Percentiles rank a stretch among this genome's conserved stretches.
Evolutionary conservation across 371 early-diverging fungal genomes (phyloP).

Genomic region (Mortierella sp.): DNA sequence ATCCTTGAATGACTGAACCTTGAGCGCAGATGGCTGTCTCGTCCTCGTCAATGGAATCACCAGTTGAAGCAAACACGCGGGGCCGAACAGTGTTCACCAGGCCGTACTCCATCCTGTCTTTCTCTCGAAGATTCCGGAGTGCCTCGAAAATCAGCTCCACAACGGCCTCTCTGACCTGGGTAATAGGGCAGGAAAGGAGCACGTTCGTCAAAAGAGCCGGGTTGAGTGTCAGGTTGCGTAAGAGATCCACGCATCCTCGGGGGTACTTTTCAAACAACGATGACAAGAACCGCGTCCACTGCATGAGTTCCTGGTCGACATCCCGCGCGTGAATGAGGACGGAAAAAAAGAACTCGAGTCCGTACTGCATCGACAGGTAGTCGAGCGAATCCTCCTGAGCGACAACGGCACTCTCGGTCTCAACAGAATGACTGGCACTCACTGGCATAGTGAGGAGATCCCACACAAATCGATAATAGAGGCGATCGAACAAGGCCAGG

Average conservation of each 20-base stretch:
- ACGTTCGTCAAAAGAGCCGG: constrained; percentile 25
- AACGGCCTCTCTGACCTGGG: constrained; percentile 49
- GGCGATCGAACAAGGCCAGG: constrained; percentile 51
- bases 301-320: constrained; percentile 49
- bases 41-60: constrained; percentile 14
- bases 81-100: constrained; percentile 9
- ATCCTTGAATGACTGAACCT: constrained; percentile 28
- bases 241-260: constrained; percentile 29
- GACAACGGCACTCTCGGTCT: not conserved
- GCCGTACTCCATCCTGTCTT: constrained; percentile 28
- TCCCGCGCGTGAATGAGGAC: constrained; percentile 55
- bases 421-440: not conserved
- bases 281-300: constrained; percentile 39
- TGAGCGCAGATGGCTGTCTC: constrained; percentile 29
- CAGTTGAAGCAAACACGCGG: not conserved
- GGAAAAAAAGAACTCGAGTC: constrained; percentile 54
- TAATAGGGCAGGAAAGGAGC: constrained; percentile 37
- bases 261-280: constrained; percentile 33
- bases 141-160: constrained; percentile 41
- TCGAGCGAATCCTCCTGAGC: not conserved
- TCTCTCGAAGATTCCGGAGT: constrained; percentile 24
- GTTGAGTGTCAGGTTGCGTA: constrained; percentile 19
- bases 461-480: constrained; percentile 56
- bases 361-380: constrained; percentile 44
- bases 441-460: constrained; percentile 40